Conservation (phyloP, 352 stramenopile species). For the Vaucheria bursata region DNA sequence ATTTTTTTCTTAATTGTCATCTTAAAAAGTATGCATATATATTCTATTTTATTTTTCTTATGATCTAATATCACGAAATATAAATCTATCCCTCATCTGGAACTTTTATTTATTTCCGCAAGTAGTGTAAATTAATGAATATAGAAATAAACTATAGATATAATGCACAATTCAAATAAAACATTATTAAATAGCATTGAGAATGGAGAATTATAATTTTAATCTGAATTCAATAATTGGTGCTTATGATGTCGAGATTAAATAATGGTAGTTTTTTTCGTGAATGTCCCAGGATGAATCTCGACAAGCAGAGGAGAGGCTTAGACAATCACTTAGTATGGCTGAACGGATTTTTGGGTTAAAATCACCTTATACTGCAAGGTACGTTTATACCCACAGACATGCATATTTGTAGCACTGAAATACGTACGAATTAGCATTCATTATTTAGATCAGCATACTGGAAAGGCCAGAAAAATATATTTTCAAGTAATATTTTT, state of each 20-base stretch:
- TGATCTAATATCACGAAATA: too few species aligned
- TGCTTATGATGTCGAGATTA: neutral
- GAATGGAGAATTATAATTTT: neutral
- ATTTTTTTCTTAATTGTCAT: too few species aligned
- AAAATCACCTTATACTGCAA: neutral
- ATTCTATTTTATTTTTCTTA: too few species aligned
- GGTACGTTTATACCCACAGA: neutral
- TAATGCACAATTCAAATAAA: neutral
- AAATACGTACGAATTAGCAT: too few species aligned
- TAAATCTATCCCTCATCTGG: too few species aligned
- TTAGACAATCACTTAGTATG: neutral
- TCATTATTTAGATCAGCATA: too few species aligned
- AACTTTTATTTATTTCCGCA: too few species aligned
- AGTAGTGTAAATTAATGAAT: neutral
- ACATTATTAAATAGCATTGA: neutral
- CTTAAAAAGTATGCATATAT: too few species aligned
- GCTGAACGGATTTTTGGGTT: neutral
- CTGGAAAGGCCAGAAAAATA: too few species aligned
- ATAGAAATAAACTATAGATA: neutral
- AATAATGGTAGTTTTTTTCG: neutral
- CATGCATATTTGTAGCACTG: neutral
- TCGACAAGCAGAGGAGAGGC: neutral
- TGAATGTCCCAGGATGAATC: neutral
- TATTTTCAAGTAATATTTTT: too few species aligned
- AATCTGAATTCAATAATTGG: too few species aligned